Conservation (phyloP, 2,329 filamentous ascomycete species). For the Thelonectria discophora region DNA sequence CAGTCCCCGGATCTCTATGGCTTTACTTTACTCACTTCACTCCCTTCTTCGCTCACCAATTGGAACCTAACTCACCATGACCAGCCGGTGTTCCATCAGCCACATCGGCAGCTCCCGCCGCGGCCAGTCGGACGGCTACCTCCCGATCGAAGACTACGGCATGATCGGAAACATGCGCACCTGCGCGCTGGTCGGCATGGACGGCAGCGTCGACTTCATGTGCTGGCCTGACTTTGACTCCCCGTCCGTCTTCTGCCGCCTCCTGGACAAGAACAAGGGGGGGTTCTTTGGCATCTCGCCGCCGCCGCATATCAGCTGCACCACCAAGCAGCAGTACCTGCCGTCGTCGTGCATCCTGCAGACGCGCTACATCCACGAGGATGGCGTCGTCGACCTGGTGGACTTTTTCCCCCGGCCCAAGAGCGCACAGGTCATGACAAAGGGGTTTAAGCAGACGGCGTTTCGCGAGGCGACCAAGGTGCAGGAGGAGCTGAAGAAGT, state of each 20-base stretch:
- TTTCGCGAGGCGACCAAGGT: constrained; percentile 64
- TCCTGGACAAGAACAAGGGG: constrained; percentile 78
- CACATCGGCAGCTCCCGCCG: constrained; percentile 46
- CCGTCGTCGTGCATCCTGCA: constrained; percentile 79
- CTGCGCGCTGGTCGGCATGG: constrained; percentile 77
- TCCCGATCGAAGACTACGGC: constrained; percentile 79
- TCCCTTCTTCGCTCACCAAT: not conserved
- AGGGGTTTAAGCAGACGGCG: constrained; percentile 57
- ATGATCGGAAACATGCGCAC: constrained; percentile 85
- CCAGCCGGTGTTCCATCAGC: constrained; percentile 45
- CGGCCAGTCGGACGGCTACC: constrained; percentile 57
- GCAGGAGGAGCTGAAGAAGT: constrained; percentile 72
- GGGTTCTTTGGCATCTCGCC: constrained; percentile 77
- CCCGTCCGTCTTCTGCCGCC: constrained; percentile 76
- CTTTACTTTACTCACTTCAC: not conserved
- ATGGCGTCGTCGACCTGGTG: constrained; percentile 76
- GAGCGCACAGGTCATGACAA: constrained; percentile 61
- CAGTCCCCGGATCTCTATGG: not conserved
- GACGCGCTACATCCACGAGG: constrained; percentile 80
- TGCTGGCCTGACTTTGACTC: constrained; percentile 86
- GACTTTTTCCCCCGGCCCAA: constrained; percentile 81
- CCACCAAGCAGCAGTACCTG: constrained; percentile 81
- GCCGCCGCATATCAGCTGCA: constrained; percentile 60
- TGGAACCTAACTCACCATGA: constrained; percentile 38
- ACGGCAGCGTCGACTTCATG: constrained; percentile 80